Conservation (phyloP, 257 asterid species). For the Solanum dulcamara region DNA sequence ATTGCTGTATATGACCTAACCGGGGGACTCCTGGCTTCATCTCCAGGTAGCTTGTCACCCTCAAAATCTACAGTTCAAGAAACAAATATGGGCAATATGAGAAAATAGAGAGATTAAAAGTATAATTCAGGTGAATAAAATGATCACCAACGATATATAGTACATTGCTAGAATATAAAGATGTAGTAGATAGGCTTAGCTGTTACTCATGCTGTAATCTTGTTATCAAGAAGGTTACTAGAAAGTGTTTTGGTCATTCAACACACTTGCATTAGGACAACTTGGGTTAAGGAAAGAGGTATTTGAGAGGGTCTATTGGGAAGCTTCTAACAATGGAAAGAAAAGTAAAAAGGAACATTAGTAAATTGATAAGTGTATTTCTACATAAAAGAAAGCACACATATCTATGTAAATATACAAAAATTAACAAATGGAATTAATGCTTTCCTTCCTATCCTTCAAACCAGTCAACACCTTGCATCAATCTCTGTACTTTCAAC, state of each 20-base stretch:
- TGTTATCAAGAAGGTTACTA: background rate
- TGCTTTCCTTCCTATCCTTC: background rate
- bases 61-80: background rate
- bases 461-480: background rate
- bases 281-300: background rate
- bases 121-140: background rate
- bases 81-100: background rate
- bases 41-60: background rate
- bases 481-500: background rate
- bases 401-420: background rate
- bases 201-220: background rate
- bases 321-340: background rate
- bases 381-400: background rate
- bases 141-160: background rate
- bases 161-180: background rate
- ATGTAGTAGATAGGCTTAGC: background rate
- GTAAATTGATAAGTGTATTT: background rate
- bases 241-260: background rate
- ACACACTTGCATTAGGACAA: background rate
- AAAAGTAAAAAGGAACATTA: background rate
- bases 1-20: background rate
- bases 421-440: background rate
- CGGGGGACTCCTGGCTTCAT: background rate
- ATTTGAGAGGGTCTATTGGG: background rate
- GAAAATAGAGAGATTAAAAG: background rate